Evolutionary conservation across 2,329 filamentous ascomycete species (phyloP).

Genomic region (Apiospora phragmitis): DNA sequence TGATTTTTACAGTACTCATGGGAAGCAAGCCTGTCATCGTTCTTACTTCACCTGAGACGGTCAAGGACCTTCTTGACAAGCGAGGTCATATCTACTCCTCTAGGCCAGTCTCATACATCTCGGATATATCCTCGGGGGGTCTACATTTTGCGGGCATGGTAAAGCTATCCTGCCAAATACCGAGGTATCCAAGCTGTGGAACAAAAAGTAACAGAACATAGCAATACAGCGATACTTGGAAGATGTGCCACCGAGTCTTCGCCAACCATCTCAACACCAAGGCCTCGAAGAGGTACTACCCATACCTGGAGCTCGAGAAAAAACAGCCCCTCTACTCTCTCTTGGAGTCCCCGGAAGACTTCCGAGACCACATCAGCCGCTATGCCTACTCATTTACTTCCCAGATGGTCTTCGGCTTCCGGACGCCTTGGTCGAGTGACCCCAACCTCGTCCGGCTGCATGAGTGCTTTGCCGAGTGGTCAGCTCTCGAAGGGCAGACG

Average conservation of each 20-base stretch:
- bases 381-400: conserved; percentile 20
- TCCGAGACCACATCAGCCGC: conserved; percentile 17
- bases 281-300: conserved; percentile 15
- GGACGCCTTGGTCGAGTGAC: conserved; percentile 9
- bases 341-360: conserved; percentile 15
- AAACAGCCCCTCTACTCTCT: conserved; percentile 19
- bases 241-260: conserved; percentile 20
- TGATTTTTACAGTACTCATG: conserved; percentile 5
- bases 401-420: conserved; percentile 20
- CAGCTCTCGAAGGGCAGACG: conserved; percentile 14
- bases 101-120: conserved; percentile 13
- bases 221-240: conserved; percentile 12
- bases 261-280: conserved; percentile 21
- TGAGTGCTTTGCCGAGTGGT: conserved; percentile 23
- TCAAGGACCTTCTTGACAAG: conserved; percentile 23
- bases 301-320: conserved; percentile 21
- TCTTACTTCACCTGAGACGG: conserved; percentile 21
- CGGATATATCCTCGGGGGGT: background rate
- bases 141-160: background rate
- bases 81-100: conserved; percentile 25
- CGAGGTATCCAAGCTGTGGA: background rate
- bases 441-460: conserved; percentile 10
- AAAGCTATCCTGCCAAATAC: too few relatives aligned
- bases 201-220: background rate
- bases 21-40: conserved; percentile 21